These are phyloP conservation scores for Leucoagaricus sp. DNA, from an alignment of 1,284 basidiomycete species.

Conservation along the genomic window DNA sequence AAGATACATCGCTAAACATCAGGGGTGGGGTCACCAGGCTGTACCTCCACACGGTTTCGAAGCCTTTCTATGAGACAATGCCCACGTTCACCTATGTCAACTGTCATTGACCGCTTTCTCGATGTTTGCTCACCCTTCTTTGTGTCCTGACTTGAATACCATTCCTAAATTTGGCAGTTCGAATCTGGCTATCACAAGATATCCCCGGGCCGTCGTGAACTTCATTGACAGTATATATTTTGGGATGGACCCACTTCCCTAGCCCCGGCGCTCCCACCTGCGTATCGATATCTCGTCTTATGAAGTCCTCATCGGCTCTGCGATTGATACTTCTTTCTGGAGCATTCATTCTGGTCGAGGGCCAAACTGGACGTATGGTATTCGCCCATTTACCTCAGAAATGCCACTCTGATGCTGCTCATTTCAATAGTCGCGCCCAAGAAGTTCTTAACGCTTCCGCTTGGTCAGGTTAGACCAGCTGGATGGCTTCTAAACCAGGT, in stretches of 20 bases:
- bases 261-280: background rate
- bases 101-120: too few relatives aligned
- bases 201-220: background rate
- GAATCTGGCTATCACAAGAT: background rate
- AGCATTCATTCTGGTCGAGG: constrained; percentile 10
- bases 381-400: background rate
- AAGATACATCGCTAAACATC: background rate
- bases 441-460: constrained; percentile 48
- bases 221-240: background rate
- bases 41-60: constrained; percentile 5
- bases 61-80: background rate
- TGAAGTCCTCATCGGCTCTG: constrained; percentile 1
- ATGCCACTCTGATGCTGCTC: background rate
- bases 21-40: constrained; percentile 5
- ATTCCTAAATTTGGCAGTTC: background rate
- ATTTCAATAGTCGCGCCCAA: constrained; percentile 47
- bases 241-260: background rate
- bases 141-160: background rate
- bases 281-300: too few relatives aligned
- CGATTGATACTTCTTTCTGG: constrained; percentile 1
- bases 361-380: constrained; percentile 22
- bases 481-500: constrained; percentile 60
- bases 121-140: background rate
- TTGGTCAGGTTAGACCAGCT: constrained; percentile 47
- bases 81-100: too few relatives aligned